A percentile compares a stretch with the other conserved stretches of the same genome.
Evolutionary conservation across 257 asterid genomes (phyloP).

Genomic region (Handroanthus guayacan): DNA sequence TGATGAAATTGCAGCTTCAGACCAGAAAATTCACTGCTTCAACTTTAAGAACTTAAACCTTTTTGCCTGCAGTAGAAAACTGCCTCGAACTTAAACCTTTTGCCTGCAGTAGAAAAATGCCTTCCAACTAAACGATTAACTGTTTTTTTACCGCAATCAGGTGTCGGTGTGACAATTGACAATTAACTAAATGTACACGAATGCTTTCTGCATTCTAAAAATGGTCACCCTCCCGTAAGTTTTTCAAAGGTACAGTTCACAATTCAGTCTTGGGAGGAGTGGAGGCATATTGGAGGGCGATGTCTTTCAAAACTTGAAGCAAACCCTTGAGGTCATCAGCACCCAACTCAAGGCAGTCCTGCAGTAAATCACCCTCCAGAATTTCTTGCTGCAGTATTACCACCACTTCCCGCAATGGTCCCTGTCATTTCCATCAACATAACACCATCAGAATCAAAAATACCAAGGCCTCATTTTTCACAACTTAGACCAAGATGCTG

Average conservation of each 20-base stretch:
- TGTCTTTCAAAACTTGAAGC: conserved; percentile 61
- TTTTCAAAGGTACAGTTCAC: conserved; percentile 34
- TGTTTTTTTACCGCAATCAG: not conserved
- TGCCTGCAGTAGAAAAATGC: not conserved
- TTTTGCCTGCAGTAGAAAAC: not conserved
- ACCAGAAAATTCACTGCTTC: too few species aligned
- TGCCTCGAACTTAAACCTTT: not conserved
- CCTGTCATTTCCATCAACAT: conserved; percentile 53
- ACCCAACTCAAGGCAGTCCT: conserved; percentile 83
- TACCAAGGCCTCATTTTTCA: not conserved
- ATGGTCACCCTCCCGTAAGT: not conserved
- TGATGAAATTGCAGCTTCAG: not conserved
- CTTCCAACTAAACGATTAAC: not conserved
- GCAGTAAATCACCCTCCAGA: conserved; percentile 67
- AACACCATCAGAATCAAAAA: conserved; percentile 1
- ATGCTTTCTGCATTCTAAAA: not conserved
- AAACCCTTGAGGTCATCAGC: conserved; percentile 61
- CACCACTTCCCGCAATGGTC: conserved; percentile 63
- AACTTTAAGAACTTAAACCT: not conserved
- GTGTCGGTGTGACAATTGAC: not conserved
- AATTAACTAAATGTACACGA: not conserved
- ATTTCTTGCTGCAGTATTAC: conserved; percentile 66
- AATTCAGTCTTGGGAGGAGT: conserved; percentile 54
- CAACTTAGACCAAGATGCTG: not conserved
- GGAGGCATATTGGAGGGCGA: conserved; percentile 56